Percentiles rank a stretch among this genome's conserved stretches.
Evolutionary conservation across 257 asterid species (phyloP).

Genomic region (Solanum bukasovii): DNA sequence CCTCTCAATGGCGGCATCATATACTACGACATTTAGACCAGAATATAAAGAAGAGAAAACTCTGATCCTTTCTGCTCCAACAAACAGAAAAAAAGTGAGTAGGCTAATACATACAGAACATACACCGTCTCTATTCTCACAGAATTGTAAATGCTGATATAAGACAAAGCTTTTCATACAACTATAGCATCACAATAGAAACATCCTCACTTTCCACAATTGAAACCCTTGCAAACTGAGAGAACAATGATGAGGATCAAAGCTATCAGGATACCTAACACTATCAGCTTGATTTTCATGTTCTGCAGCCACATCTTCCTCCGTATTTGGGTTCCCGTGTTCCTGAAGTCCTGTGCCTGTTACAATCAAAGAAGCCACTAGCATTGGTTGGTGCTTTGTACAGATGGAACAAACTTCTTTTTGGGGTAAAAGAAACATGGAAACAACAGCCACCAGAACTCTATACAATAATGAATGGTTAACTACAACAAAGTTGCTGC

Average conservation of each 20-base stretch:
- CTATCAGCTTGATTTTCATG: slow-evolving; percentile 82
- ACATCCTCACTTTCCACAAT: slow-evolving; percentile 29
- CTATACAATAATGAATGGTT: not conserved
- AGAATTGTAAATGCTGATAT: not conserved
- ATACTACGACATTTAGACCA: not conserved
- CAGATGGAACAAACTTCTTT: not conserved
- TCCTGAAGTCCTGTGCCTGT: slow-evolving; percentile 84
- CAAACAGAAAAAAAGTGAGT: not conserved
- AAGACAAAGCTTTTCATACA: not conserved
- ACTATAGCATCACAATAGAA: not conserved
- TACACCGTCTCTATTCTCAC: not conserved
- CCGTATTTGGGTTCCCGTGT: slow-evolving; percentile 56
- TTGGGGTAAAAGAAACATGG: not conserved
- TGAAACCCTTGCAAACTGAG: slow-evolving; percentile 65
- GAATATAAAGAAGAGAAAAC: not conserved
- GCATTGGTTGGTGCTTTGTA: not conserved
- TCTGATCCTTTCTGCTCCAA: not conserved
- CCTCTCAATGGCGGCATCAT: not conserved
- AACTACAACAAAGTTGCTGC: not conserved
- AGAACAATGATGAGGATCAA: slow-evolving; percentile 73
- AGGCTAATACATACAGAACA: not conserved
- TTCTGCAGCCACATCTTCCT: slow-evolving; percentile 88
- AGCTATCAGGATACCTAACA: slow-evolving; percentile 55
- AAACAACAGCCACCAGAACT: not conserved
- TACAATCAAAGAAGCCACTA: not conserved